Evolutionary conservation across 768 basidiomycete species (phyloP).

Genomic region (Tephrocybe sp.): DNA sequence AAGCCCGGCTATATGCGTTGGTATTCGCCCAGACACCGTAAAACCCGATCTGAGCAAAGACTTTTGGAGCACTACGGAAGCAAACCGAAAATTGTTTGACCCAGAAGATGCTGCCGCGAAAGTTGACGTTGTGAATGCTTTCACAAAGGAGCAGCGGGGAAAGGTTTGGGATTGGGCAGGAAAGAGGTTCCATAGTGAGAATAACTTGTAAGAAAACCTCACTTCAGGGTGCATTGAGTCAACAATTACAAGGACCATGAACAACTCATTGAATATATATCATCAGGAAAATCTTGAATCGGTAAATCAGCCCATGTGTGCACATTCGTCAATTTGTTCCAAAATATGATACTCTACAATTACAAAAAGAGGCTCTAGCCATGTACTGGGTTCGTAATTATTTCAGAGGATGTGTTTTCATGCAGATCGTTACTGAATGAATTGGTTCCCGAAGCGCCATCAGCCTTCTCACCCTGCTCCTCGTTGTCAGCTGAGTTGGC

Average conservation of each 20-base stretch:
- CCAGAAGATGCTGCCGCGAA: slow-evolving; percentile 48
- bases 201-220: no score
- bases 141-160: slow-evolving; percentile 41
- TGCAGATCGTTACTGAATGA: no score
- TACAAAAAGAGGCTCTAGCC: no score
- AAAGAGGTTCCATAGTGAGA: slow-evolving; percentile 41
- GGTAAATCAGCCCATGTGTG: no score
- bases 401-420: no score
- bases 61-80: slow-evolving; percentile 43
- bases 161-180: slow-evolving; percentile 57
- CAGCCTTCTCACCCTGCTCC: neutral
- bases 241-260: neutral
- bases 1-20: slow-evolving; percentile 47
- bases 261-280: no score
- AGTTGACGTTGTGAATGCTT: slow-evolving; percentile 41
- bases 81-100: slow-evolving; percentile 40
- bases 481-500: neutral
- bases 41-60: slow-evolving; percentile 56
- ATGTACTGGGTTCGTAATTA: no score
- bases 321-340: no score
- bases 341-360: no score
- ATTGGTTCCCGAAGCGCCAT: no score
- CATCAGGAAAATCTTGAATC: no score
- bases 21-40: slow-evolving; percentile 59
- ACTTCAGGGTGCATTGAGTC: no score